Base-by-base conservation (phyloP, 1,284 basidiomycete genomes). In the Moesziomyces antarcticus region DNA sequence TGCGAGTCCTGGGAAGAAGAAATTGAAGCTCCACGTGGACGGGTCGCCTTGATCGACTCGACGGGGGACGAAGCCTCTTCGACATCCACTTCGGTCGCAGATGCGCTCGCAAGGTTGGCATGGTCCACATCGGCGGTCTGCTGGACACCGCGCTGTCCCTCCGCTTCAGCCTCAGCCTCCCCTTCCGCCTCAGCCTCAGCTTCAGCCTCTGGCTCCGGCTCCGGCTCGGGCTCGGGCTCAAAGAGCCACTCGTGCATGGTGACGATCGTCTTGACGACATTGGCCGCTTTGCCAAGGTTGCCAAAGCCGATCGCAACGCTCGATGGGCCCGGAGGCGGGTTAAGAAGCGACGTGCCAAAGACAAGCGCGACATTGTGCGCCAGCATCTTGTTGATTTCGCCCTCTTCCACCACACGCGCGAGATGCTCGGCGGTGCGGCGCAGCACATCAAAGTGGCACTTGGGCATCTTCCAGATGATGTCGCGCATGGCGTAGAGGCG, bases 271-370 rank as follows among this genome's bases (percentile, higher is more conserved):
- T 83, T 82, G 68, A 84, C 82, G 43, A 84, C 65, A 37, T 84
- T 80, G 14, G 82, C 82, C 22, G 80, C 79, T 45, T 78, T 79
- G 45, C 82, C 82, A 3, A 84, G 61, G 49, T 82, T 78, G 27
- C 77, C 75, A 47, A 84, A 80, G 0, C 62, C 62, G 45, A 79
- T 56, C 1, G 77, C 76, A 5, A 80, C 69, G 30, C 72, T 74
- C 16, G 69, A 60, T 1, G 80, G 63, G 1, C 75, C 72, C 0
- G 82, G 77, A 18, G 82, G 71, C 11, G 82, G 82, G 24, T 81
- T 79, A n/a, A 84, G 60, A 24, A 84, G 61, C 25, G 81, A 83
- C 0, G 82, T 81, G 18, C 81, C 82, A 58, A 84, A 84, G n/a
- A 84, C 79, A 2, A 84, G 67, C 11, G 78, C 82, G 25, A 84